Evolutionary conservation across 352 stramenopile species (phyloP).

Genomic region (Phytopythium helicoides): DNA sequence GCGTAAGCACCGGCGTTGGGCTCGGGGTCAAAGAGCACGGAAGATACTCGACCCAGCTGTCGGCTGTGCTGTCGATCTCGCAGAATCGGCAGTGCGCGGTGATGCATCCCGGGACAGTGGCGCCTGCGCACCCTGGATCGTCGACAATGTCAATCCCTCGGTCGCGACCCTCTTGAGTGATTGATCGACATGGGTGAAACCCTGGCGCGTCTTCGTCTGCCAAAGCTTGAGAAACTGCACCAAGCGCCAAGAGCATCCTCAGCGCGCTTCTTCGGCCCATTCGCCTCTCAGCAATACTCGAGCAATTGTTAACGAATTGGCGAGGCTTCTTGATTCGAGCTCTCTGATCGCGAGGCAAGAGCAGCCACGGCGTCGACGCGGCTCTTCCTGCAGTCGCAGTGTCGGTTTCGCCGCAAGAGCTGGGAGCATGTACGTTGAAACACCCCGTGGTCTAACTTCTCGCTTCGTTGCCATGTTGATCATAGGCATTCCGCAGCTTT

Average conservation of each 20-base stretch:
- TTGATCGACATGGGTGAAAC: not conserved
- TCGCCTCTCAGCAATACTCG: not conserved
- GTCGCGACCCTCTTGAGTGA: not conserved
- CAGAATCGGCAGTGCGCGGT: slow-evolving; percentile 7
- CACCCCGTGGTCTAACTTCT: too few relatives aligned
- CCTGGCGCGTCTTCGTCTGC: not conserved
- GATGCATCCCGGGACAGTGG: slow-evolving; percentile 3
- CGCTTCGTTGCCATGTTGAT: too few relatives aligned
- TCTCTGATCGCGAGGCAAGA: too few relatives aligned
- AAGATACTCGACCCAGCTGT: slow-evolving; percentile 4
- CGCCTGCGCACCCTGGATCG: not conserved
- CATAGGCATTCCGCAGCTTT: too few relatives aligned
- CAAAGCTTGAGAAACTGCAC: not conserved
- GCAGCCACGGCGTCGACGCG: too few relatives aligned
- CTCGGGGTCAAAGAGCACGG: slow-evolving; percentile 9
- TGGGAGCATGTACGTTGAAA: too few relatives aligned
- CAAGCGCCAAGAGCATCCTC: not conserved
- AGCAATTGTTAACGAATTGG: too few relatives aligned
- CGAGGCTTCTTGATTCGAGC: too few relatives aligned
- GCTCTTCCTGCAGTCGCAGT: too few relatives aligned
- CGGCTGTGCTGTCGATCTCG: not conserved
- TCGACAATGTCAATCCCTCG: slow-evolving; percentile 4
- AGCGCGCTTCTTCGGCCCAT: not conserved
- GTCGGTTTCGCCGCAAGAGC: too few relatives aligned
- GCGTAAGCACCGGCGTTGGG: not conserved